Evolutionary conservation across 306 rosid genomes (phyloP).

Genomic region (Amphicarpaea edgeworthii): DNA sequence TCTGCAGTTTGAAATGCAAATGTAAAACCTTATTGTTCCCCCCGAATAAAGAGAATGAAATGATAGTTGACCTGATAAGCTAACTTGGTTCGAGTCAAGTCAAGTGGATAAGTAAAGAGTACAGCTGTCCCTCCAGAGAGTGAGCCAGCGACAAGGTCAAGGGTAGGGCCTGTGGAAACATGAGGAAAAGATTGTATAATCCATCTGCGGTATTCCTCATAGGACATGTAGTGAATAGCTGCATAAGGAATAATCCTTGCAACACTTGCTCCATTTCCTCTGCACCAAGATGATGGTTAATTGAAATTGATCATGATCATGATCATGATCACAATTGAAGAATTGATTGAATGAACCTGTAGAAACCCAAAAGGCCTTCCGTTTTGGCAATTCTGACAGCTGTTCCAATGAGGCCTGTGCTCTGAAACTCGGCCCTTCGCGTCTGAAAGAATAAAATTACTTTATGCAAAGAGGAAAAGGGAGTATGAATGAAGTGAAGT

Average conservation of each 20-base stretch:
- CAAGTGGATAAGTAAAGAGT: conserved; percentile 91
- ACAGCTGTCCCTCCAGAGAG: conserved; percentile 95
- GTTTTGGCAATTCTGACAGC: conserved; percentile 70
- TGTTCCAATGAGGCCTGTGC: conserved; percentile 75
- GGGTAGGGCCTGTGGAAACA: conserved; percentile 79
- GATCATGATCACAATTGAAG: background rate
- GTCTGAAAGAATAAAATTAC: no score
- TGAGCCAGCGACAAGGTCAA: conserved; percentile 97
- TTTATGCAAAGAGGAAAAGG: no score
- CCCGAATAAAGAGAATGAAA: background rate
- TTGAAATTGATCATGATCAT: background rate
- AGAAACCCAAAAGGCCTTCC: conserved; percentile 86
- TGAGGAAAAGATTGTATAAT: conserved; percentile 77
- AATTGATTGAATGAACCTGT: conserved; percentile 49
- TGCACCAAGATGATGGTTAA: conserved; percentile 29
- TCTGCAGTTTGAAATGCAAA: conserved; percentile 55
- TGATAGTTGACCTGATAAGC: conserved; percentile 82
- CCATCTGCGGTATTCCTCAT: conserved; percentile 92
- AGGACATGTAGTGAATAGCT: conserved; percentile 89
- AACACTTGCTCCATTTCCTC: conserved; percentile 98
- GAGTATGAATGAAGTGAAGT: background rate
- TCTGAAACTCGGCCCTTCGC: conserved; percentile 78
- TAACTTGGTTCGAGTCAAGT: conserved; percentile 87
- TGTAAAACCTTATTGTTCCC: background rate
- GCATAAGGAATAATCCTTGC: conserved; percentile 98